Percentiles rank a stretch among this genome's conserved stretches.
Conservation (phyloP, 2,329 filamentous ascomycete genomes). For the Pseudogymnoascus destructans region DNA sequence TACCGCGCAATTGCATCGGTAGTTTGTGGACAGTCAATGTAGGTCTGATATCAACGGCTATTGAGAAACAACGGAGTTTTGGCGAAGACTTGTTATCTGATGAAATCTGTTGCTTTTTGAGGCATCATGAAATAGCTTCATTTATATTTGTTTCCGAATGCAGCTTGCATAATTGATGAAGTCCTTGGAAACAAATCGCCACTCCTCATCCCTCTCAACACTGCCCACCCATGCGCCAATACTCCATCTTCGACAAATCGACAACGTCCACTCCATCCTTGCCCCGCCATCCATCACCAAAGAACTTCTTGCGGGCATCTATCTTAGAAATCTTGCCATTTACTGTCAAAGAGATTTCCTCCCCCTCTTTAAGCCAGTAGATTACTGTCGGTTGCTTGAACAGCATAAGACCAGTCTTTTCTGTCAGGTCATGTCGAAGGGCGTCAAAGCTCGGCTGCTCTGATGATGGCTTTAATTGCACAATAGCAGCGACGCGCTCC, state of each 20-base stretch:
- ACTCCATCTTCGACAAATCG: constrained; percentile 15
- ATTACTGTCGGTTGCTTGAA: constrained; percentile 17
- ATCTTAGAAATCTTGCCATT: constrained; percentile 18
- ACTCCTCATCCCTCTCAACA: constrained; percentile 10
- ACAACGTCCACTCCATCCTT: constrained; percentile 14
- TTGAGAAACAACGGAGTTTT: background rate
- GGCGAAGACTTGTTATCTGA: background rate
- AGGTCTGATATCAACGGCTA: background rate
- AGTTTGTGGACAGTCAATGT: background rate
- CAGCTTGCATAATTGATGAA: background rate
- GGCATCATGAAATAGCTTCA: background rate
- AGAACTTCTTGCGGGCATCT: constrained; percentile 15
- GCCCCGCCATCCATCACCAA: constrained; percentile 13
- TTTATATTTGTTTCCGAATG: background rate
- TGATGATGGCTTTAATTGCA: constrained; percentile 12
- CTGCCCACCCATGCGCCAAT: constrained; percentile 18
- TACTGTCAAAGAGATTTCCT: constrained; percentile 15
- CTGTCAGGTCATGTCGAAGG: constrained; percentile 15
- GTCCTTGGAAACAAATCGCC: background rate
- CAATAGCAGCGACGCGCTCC: constrained; percentile 16
- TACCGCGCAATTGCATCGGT: background rate
- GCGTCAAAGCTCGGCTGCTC: constrained; percentile 11
- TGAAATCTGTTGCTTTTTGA: background rate
- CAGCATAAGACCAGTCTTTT: constrained; percentile 13
- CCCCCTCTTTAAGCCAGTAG: constrained; percentile 16